Evolutionary conservation across 352 stramenopile species (phyloP), one percentile per base, ranked within the genome.

Genomic region (Phytopythium mirpurense): DNA sequence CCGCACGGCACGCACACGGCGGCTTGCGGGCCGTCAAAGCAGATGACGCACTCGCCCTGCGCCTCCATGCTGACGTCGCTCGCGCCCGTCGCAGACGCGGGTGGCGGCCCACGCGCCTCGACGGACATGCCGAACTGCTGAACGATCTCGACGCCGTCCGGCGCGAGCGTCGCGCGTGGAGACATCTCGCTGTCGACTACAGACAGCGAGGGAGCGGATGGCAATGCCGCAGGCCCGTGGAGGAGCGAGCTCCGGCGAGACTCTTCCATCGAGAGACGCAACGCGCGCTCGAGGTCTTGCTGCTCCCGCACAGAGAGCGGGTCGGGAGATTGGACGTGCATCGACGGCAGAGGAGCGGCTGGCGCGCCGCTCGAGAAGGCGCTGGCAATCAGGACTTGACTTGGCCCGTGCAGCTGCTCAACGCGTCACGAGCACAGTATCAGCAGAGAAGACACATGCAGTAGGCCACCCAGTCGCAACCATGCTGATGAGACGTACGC

Each of bases 1-100:
- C 85, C 85, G 23, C 85, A 95, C 0, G 85, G 85, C 19, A 95
- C 81, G 36, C 83, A 93, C 6, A 93, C 83, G 0, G 78, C 84
- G 16, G 70, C 57, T 57, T 93, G 77, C 19, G 78, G 74, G 0
- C 68, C 79, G 52, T 95, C 85, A 60, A 93, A 92, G 64, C 85
- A 93, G 31, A 95, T 85, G 0, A 95, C 67, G 46, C 85, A 95
- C 53, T 95, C 85, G 45, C 63, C 57, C 14, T 43, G 23, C 7
- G 10, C 56, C 40, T 24, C 15, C 41, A 32, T 34, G 41, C 27
- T 21, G 23, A 23, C 41, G 19, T 49, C 44, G 46, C 41, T 32
- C 2, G 45, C 52, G 0, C 49, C 35, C 11, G 55, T 32, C 19
- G 54, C 27, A 46, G 60, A 36, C 55, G 58, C 15, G 34, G 48